Evolutionary conservation across 2,329 filamentous ascomycete species (phyloP).

Genomic region (Chaetomium strumarium): DNA sequence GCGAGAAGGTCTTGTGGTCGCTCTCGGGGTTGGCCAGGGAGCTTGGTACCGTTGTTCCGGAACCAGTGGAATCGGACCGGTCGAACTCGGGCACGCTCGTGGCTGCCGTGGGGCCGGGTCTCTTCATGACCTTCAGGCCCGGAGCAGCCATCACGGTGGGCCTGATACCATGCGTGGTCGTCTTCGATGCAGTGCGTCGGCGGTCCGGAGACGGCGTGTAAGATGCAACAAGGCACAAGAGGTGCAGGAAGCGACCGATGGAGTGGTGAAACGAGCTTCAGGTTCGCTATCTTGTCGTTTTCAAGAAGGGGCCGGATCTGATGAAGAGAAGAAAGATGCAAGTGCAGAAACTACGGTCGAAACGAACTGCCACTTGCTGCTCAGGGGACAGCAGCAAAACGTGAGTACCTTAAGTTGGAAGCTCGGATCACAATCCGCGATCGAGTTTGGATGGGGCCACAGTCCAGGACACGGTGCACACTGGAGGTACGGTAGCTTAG

Average conservation of each 20-base stretch:
- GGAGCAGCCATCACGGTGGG: slow-evolving; percentile 1
- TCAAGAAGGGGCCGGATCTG: not conserved
- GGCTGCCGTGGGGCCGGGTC: not conserved
- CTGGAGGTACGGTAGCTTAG: not conserved
- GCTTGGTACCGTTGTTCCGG: slow-evolving; percentile 5
- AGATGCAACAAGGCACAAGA: not conserved
- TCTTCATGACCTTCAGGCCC: slow-evolving; percentile 1
- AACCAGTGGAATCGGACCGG: slow-evolving; percentile 12
- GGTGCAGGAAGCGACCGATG: too few relatives aligned
- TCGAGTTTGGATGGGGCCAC: not conserved
- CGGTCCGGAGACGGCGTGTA: not conserved
- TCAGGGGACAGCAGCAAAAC: not conserved
- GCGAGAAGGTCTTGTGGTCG: slow-evolving; percentile 19
- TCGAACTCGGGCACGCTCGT: slow-evolving; percentile 10
- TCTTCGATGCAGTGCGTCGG: not conserved
- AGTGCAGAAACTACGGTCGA: not conserved
- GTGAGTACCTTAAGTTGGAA: not conserved
- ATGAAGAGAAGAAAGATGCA: slow-evolving; percentile 5
- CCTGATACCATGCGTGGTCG: not conserved
- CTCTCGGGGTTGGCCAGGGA: slow-evolving; percentile 22
- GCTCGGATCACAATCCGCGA: not conserved
- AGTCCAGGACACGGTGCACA: not conserved
- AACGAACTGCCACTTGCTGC: not conserved
- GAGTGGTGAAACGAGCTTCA: too few relatives aligned
- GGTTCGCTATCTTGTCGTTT: too few relatives aligned